Evolutionary conservation across 2,329 filamentous ascomycete genomes (phyloP), one percentile per base, ranked within the genome.

Genomic region (Botrytis porri): DNA sequence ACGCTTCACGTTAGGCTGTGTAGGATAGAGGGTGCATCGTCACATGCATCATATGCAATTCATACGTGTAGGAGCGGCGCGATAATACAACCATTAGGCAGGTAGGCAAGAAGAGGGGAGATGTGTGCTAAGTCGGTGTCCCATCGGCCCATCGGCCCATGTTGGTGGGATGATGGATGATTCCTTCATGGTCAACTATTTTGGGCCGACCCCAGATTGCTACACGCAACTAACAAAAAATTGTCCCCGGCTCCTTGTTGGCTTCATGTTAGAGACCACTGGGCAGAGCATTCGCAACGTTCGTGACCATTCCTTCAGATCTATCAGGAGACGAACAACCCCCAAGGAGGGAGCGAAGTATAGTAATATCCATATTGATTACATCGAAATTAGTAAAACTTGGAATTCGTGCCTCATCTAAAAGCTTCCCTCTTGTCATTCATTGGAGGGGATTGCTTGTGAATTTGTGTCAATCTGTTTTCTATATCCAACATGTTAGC

Each of bases 401-500:
- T 41, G 29, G 48, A 32, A 57, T 32, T 20, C 8, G 14, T 69
- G 65, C 37, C 35, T 41, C 20, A 22, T 39, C 16, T 29, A 29
- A 51, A 29, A 54, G 45, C 45, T 67, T 48, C 39, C n/a, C 25
- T 39, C 45, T 14, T 39, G 22, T 16, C 37, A 67, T 57, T 32
- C 37, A 37, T 7, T 32, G n/a, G 10, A 32, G 16, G 14, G 12
- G 16, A 43, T 67, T 41, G 37, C 35, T 57, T 41, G 37, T 57
- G 35, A 41, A 69, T 59, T 32, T 10, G 18, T 57, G n/a, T 67
- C 48, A 57, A 67, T 67, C 35, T 41, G 48, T 57, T 57, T 41
- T 69, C 65, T 69, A 57, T 57, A 41, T 57, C 57, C 9, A 12
- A 41, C 29, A 57, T 57, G 37, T 69, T 57, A 69, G 65, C 18